These are phyloP conservation scores for Melanomma pulvis-pyrius DNA, from an alignment of 495 filamentous ascomycete species.

Conservation along the genomic window DNA sequence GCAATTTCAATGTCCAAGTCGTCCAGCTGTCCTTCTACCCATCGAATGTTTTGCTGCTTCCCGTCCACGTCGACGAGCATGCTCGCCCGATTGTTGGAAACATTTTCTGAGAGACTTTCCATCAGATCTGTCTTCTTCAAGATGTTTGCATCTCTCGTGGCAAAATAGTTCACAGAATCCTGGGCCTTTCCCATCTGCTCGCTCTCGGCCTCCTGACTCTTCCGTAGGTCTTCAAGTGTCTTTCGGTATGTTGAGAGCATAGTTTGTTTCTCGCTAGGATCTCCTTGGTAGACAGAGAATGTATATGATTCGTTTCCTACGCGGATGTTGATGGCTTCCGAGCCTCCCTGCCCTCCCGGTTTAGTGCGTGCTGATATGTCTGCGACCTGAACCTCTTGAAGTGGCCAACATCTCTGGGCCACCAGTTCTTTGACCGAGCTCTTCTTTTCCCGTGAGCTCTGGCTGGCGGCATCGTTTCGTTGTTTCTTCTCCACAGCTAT, in stretches of 20 bases:
- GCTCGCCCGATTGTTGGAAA: constrained; percentile 61
- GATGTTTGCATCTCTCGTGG: constrained; percentile 68
- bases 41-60: constrained; percentile 91
- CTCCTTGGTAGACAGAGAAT: constrained; percentile 73
- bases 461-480: constrained; percentile 66
- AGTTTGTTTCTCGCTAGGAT: constrained; percentile 72
- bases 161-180: constrained; percentile 81
- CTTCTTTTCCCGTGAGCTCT: constrained; percentile 37
- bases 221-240: constrained; percentile 85
- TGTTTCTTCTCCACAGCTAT: constrained; percentile 91
- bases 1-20: constrained; percentile 96
- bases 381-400: constrained; percentile 90
- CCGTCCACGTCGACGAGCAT: constrained; percentile 95
- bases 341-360: constrained; percentile 54
- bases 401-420: constrained; percentile 91
- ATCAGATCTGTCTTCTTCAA: constrained; percentile 74
- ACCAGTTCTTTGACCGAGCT: constrained; percentile 68
- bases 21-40: constrained; percentile 93
- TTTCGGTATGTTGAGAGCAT: constrained; percentile 88
- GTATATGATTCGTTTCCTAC: constrained; percentile 91
- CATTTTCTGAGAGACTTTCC: constrained; percentile 65
- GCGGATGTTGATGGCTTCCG: constrained; percentile 87
- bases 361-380: constrained; percentile 71
- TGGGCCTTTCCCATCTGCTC: constrained; percentile 75
- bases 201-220: constrained; percentile 77